Evolutionary conservation across 108 stramenopile species (phyloP), one percentile per base, ranked within the genome.

Genomic region (Aurantiochytrium sp.): DNA sequence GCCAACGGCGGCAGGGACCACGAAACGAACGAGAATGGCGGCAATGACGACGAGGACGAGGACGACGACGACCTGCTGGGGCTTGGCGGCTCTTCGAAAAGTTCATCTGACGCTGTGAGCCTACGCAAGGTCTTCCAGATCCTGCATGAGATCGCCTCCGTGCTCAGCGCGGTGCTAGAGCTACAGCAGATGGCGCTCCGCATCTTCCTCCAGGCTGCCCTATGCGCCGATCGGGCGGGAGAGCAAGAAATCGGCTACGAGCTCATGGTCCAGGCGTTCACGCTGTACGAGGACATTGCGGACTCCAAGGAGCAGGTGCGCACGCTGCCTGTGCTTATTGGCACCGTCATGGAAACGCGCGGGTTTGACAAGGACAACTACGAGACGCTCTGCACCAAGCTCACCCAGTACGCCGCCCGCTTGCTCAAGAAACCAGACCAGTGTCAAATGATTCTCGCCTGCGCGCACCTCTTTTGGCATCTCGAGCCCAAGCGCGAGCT

Each of bases 391-490:
- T 94, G 96, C 42, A 98, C 97, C 52, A 97, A 97, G 87, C 92
- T 95, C 5, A 96, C 97, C 15, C 96, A 98, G 89, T 97, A 95
- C 90, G 91, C 96, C 12, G 97, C 97, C 8, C 97, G 97, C 91
- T 91, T 99, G 30, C 86, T 98, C 86, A 95, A 95, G 89, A 97
- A 98, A 91, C 90, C 95, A 27, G 97, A 99, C 89, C 98, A 98
- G 90, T 98, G 96, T 87, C 88, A 94, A 37, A 93, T 96, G 95
- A 97, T 99, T 5, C 93, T 95, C 30, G 86, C 95, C 68, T 96
- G 95, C 85, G 94, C 98, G 27, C 95, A 97, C 81, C 89, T 99
- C 37, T 99, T 99, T 90, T 99, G 86, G 85, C 34, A 30, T 31
- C 55, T 19, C 1, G 52, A 55, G 3, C 36, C 86, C 17, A 55